Evolutionary conservation across 768 basidiomycete species (phyloP).

Genomic region (Mrakia gelida): DNA sequence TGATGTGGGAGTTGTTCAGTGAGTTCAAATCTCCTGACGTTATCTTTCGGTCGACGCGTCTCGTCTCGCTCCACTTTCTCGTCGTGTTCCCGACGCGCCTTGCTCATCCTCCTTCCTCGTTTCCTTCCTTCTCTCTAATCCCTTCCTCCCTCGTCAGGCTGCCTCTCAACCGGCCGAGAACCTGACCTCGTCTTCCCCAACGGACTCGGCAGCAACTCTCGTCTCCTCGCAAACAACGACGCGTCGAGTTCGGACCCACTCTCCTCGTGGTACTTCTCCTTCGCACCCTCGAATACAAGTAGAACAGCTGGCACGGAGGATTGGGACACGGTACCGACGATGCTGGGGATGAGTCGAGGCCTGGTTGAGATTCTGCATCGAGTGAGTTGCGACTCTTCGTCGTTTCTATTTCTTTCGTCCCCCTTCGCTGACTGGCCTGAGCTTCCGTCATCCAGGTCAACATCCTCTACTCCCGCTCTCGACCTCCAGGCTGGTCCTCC

Average conservation of each 20-base stretch:
- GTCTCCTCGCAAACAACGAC: not conserved
- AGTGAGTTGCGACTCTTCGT: not conserved
- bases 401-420: too few relatives aligned
- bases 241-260: not conserved
- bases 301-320: not conserved
- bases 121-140: too few relatives aligned
- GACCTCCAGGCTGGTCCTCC: not conserved
- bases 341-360: conserved; percentile 5
- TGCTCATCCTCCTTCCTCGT: not conserved
- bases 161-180: conserved; percentile 8
- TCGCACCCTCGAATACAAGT: not conserved
- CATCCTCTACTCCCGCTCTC: conserved; percentile 17
- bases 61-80: not conserved
- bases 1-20: conserved; percentile 14
- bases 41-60: not conserved
- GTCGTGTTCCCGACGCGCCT: not conserved
- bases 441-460: not conserved
- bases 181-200: conserved; percentile 8
- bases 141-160: not conserved
- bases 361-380: conserved; percentile 6
- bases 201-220: not conserved
- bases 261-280: not conserved
- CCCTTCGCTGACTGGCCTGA: not conserved
- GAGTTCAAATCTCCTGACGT: not conserved
- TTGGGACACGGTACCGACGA: conserved; percentile 4